phyloP scores from a whole-genome alignment of 208 protist genomes.

The Crithidia acanthocephali region DNA sequence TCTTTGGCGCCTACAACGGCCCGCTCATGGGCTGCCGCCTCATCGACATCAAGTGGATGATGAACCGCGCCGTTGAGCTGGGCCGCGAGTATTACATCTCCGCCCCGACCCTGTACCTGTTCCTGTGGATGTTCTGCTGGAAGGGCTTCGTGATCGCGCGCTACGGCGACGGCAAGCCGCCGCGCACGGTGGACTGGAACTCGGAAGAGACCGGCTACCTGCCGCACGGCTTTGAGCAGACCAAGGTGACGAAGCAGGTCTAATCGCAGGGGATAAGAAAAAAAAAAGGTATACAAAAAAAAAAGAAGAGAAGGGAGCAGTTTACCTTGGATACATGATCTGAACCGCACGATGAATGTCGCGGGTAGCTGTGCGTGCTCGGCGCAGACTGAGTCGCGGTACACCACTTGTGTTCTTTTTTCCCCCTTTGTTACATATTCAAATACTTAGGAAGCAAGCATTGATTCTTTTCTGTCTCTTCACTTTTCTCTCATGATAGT shows the following conservation, averaged over 20 bases:
- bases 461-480: background rate
- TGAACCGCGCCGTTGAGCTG: slow-evolving; percentile 88
- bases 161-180: slow-evolving; percentile 87
- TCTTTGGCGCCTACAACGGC: slow-evolving; percentile 86
- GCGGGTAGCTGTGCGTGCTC: too few relatives aligned
- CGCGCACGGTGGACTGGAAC: slow-evolving; percentile 90
- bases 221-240: slow-evolving; percentile 72
- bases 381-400: background rate
- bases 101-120: slow-evolving; percentile 77
- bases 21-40: slow-evolving; percentile 60
- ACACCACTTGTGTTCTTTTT: slow-evolving; percentile 8
- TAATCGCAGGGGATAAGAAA: slow-evolving; percentile 29
- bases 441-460: slow-evolving; percentile 19
- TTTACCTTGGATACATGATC: too few relatives aligned
- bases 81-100: slow-evolving; percentile 89
- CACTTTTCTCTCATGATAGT: background rate
- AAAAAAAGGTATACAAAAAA: background rate
- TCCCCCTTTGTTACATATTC: slow-evolving; percentile 14
- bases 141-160: slow-evolving; percentile 72
- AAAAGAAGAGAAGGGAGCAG: background rate
- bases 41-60: slow-evolving; percentile 92
- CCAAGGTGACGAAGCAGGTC: slow-evolving; percentile 58
- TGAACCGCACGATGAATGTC: too few relatives aligned
- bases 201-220: slow-evolving; percentile 83
- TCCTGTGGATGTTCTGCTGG: slow-evolving; percentile 90